Conservation (phyloP, 805 yeast species). For the Metschnikowia borealis region DNA sequence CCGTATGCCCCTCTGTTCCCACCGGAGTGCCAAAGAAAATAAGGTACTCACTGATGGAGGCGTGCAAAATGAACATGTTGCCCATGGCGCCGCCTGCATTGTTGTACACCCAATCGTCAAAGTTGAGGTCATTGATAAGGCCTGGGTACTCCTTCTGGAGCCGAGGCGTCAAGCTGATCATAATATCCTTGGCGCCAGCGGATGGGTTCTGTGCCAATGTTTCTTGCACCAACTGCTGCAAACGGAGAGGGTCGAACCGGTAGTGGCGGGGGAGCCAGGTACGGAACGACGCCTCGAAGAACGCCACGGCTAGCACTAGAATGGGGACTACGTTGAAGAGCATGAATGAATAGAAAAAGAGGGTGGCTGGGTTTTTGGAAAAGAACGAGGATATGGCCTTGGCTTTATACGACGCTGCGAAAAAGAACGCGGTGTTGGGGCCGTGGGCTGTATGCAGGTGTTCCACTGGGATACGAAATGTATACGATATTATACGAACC, state of each 20-base stretch:
- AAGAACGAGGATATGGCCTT: too few relatives aligned
- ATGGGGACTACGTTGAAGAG: constrained; percentile 13
- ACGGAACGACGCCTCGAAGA: constrained; percentile 41
- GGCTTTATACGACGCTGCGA: too few relatives aligned
- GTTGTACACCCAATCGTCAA: constrained; percentile 91
- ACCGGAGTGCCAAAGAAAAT: constrained; percentile 90
- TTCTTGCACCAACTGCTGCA: constrained; percentile 56
- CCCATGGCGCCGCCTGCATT: constrained; percentile 99
- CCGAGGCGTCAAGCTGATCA: constrained; percentile 54
- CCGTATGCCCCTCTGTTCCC: constrained; percentile 96
- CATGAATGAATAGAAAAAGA: too few relatives aligned
- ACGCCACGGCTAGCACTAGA: constrained; percentile 26
- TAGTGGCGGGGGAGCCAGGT: constrained; percentile 70
- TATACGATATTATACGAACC: too few relatives aligned
- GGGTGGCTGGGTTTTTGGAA: too few relatives aligned
- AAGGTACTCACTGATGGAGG: constrained; percentile 87
- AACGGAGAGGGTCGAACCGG: constrained; percentile 61
- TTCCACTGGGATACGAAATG: too few relatives aligned
- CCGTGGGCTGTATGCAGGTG: too few relatives aligned
- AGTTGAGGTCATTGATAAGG: constrained; percentile 63
- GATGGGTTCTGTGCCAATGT: constrained; percentile 53
- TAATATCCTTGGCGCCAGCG: constrained; percentile 56
- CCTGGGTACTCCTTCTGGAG: constrained; percentile 59
- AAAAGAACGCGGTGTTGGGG: too few relatives aligned
- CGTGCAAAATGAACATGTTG: constrained; percentile 90